Conservation (phyloP, 2,329 filamentous ascomycete genomes). For the Ascochyta fabae region DNA sequence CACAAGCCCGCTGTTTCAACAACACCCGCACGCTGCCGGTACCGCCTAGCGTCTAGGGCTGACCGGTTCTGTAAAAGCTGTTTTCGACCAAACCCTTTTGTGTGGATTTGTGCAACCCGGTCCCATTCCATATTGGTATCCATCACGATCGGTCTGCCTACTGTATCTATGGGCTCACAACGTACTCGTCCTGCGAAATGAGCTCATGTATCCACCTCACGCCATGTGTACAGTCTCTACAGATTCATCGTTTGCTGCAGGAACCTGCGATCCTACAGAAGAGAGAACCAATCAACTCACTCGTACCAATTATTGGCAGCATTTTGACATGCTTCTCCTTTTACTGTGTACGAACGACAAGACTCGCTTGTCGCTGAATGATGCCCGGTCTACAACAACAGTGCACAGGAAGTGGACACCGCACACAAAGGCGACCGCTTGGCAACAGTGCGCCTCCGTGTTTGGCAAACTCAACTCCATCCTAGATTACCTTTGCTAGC, state of each 20-base stretch:
- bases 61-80: background rate
- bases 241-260: background rate
- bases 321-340: too few species aligned
- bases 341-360: too few species aligned
- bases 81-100: slow-evolving; percentile 7
- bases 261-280: background rate
- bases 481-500: too few species aligned
- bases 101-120: slow-evolving; percentile 1
- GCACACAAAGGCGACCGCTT: too few species aligned
- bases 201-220: slow-evolving; percentile 4
- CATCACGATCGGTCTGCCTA: slow-evolving; percentile 11
- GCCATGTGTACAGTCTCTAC: background rate
- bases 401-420: too few species aligned
- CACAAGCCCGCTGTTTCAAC: slow-evolving; percentile 14
- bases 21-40: slow-evolving; percentile 1
- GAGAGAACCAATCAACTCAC: background rate
- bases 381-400: too few species aligned
- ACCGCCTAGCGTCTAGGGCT: slow-evolving; percentile 1
- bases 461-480: too few species aligned
- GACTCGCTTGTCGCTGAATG: too few species aligned
- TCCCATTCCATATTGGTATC: background rate
- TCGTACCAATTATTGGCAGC: too few species aligned
- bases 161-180: background rate
- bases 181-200: slow-evolving; percentile 7
- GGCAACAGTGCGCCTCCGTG: too few species aligned